Percentiles rank a stretch among this genome's conserved stretches.
Conservation (phyloP, 2,329 filamentous ascomycete species). For the Alternaria gaisen region DNA sequence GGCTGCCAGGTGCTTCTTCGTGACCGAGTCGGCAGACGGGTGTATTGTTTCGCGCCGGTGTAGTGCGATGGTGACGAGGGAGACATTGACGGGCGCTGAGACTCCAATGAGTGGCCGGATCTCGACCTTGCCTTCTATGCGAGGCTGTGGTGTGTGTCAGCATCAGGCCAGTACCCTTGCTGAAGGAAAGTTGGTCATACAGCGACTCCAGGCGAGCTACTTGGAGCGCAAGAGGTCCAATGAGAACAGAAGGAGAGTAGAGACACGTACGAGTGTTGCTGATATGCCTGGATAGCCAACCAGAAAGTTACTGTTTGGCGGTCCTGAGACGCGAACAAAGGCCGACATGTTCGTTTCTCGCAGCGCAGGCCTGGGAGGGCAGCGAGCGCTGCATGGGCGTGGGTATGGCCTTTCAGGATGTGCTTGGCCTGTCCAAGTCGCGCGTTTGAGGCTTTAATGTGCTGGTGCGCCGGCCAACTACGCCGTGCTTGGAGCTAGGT, state of each 20-base stretch:
- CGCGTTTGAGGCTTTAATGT: slow-evolving; percentile 16
- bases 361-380: slow-evolving; percentile 47
- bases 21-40: slow-evolving; percentile 90
- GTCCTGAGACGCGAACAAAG: slow-evolving; percentile 94
- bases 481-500: slow-evolving; percentile 24
- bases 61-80: slow-evolving; percentile 91
- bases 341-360: slow-evolving; percentile 62
- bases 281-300: slow-evolving; percentile 98
- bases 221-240: slow-evolving; percentile 11
- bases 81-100: slow-evolving; percentile 88
- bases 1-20: slow-evolving; percentile 89
- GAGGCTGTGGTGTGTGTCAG: slow-evolving; percentile 69
- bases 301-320: slow-evolving; percentile 95
- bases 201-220: slow-evolving; percentile 1
- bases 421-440: slow-evolving; percentile 7
- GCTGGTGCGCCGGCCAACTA: slow-evolving; percentile 16
- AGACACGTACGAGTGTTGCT: slow-evolving; percentile 83
- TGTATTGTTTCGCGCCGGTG: slow-evolving; percentile 96
- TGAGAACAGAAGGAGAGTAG: slow-evolving; percentile 2
- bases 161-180: slow-evolving; percentile 16
- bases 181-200: slow-evolving; percentile 12
- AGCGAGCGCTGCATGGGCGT: slow-evolving; percentile 49
- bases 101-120: slow-evolving; percentile 86
- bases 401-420: slow-evolving; percentile 26
- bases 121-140: slow-evolving; percentile 97